A percentile compares a stretch with the other conserved stretches of the same genome.
phyloP scores from a whole-genome alignment of 768 basidiomycete genomes.

The Amanita rubescens region DNA sequence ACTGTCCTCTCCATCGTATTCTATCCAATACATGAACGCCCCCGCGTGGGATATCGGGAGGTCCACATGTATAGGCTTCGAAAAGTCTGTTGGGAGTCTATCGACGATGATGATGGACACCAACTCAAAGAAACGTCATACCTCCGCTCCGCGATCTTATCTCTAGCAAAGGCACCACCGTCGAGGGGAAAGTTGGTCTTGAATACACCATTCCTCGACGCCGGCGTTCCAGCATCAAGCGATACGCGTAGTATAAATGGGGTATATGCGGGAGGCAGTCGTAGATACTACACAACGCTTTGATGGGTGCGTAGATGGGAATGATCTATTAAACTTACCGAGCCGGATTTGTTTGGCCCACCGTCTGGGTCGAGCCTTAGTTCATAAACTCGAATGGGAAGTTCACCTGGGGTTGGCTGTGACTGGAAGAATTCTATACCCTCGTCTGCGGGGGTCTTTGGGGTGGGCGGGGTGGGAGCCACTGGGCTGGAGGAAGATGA shows the following conservation, averaged over 20 bases:
- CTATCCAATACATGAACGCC: conserved; percentile 92
- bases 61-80: conserved; percentile 89
- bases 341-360: conserved; percentile 77
- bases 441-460: conserved; percentile 90
- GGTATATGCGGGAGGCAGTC: conserved; percentile 82
- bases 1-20: conserved; percentile 67
- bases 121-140: conserved; percentile 30
- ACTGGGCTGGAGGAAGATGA: conserved; percentile 19
- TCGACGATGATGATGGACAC: conserved; percentile 14
- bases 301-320: conserved; percentile 3
- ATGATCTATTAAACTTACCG: conserved; percentile 41
- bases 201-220: conserved; percentile 84
- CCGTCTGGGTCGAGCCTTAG: conserved; percentile 85
- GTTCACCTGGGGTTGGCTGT: conserved; percentile 40
- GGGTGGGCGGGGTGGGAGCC: conserved; percentile 37
- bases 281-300: conserved; percentile 65
- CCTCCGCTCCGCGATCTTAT: conserved; percentile 68
- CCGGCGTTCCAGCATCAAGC: conserved; percentile 87
- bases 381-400: conserved; percentile 78
- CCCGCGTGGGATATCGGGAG: conserved; percentile 95
- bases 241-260: conserved; percentile 91
- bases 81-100: conserved; percentile 81
- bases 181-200: conserved; percentile 97
- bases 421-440: conserved; percentile 83
- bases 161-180: conserved; percentile 77